Evolutionary conservation across 164 flowering plant genomes (phyloP), one percentile per base, ranked within the genome.

Genomic region (Umbellularia californica): DNA sequence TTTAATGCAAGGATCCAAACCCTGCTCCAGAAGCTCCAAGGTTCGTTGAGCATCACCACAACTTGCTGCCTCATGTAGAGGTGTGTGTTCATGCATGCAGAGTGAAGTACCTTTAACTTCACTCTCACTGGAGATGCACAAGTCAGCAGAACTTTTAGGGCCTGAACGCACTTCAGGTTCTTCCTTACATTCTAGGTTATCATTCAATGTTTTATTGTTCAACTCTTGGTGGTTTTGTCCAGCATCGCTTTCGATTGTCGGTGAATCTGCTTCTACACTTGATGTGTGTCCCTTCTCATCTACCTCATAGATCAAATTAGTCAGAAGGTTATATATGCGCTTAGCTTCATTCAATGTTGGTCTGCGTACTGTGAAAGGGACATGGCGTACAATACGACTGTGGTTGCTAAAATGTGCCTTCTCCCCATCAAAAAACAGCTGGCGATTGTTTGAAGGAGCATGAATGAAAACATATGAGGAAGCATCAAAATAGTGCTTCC

Each of bases 271-370:
- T 55, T 73, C 76, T 28, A 25, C 33, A 74, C 20, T 75, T 69
- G 70, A 60, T 69, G 71, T 72, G 51, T 58, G 60, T 72, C 60
- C 84, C 60, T 77, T 79, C 68, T 83, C 87, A 74, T 85, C 83
- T 12, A 75, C 79, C 84, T 87, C 97, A 76, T 82, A 77, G 50
- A 78, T 60, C 78, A 93, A 76, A 79, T 82, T 84, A 13, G 89
- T 87, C 77, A 92, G 70, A 62, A 84, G 85, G 65, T 81, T 78
- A 82, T 91, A 90, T 50, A 95, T 70, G 66, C 94, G 83, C 63
- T 72, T 82, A 20, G 94, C 91, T 87, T 95, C 99, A 83, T 92
- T 93, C 0, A 89, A 84, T 50, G 99, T 93, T 71, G 99, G 99
- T 75, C 98, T 87, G 60, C 93, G 84, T 63, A 95, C 92, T 75